Evolutionary conservation across 164 flowering plant genomes (phyloP), one percentile per base, ranked within the genome.

Genomic region (Piper betle): DNA sequence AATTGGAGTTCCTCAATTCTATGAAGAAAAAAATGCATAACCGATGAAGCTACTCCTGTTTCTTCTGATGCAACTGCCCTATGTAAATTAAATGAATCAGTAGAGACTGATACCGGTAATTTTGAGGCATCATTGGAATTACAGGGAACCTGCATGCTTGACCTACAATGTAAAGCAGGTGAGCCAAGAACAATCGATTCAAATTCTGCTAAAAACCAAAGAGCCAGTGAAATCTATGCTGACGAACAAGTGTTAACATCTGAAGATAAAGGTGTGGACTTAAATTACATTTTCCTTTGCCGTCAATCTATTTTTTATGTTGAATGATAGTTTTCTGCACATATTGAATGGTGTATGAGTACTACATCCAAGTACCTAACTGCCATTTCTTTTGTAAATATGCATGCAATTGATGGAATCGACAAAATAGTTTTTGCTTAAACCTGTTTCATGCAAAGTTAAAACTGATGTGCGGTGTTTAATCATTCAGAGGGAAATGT

Each of bases 1-100:
- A 60, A 71, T 33, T 46, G 67, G 67, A 46, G 76, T 71, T 7
- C 59, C 52, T 43, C 57, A 64, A 55, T 12, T 18, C 59, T 15
- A 46, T 8, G 15, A 46, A 15, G 15, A 15, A 2, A 65, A 52
- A 69, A 37, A 61, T 63, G 39, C 37, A 48, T 52, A 41, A 25
- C 48, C 64, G 48, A 57, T 55, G 61, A 25, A 16, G 68, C 50
- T 61, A 66, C 53, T 10, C 38, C 52, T 59, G 66, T 72, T 55
- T 55, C 52, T 61, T 58, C 61, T 38, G 25, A 53, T 43, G 70
- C 39, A 11, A 46, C 43, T 46, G 46, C 46, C 57, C 5, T 20
- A 46, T 19, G 16, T 25, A 25, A 4, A 41, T 16, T 16, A n/a
- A 54, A 57, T 46, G 38, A 37, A 37, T 43, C 38, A 15, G 18